Evolutionary conservation across 352 stramenopile genomes (phyloP).

Genomic region (Hyaloperonospora arabidopsidis): DNA sequence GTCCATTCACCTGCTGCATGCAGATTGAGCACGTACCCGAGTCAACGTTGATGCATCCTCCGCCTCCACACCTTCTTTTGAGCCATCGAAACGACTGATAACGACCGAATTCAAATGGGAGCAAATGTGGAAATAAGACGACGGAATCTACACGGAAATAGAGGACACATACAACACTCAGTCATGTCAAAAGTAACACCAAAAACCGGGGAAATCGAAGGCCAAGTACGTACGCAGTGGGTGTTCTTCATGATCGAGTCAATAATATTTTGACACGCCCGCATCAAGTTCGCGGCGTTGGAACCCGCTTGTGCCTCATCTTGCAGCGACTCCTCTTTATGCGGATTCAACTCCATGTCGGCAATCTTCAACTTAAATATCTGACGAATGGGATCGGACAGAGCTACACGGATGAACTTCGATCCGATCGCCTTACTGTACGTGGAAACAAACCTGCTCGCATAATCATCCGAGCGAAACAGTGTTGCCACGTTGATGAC

Average conservation of each 20-base stretch:
- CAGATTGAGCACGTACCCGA: conserved; percentile 26
- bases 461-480: conserved; percentile 71
- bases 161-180: neutral
- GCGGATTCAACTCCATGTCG: conserved; percentile 68
- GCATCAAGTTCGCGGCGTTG: conserved; percentile 78
- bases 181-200: neutral
- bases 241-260: conserved; percentile 71
- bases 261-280: conserved; percentile 73
- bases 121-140: conserved; percentile 73
- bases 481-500: conserved; percentile 73
- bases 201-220: neutral
- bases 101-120: conserved; percentile 66
- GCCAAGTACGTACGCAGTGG: conserved; percentile 22
- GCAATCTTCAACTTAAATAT: conserved; percentile 55
- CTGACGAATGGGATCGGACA: conserved; percentile 54
- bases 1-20: neutral
- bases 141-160: conserved; percentile 38
- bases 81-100: conserved; percentile 60
- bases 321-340: conserved; percentile 43
- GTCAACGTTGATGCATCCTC: conserved; percentile 53
- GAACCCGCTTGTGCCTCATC: conserved; percentile 25
- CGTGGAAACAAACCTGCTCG: conserved; percentile 58
- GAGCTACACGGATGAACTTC: conserved; percentile 57
- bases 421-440: conserved; percentile 70
- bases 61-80: conserved; percentile 44